phyloP scores from a whole-genome alignment of 2,329 filamentous ascomycete species.

The Xylariaceae sp. region DNA sequence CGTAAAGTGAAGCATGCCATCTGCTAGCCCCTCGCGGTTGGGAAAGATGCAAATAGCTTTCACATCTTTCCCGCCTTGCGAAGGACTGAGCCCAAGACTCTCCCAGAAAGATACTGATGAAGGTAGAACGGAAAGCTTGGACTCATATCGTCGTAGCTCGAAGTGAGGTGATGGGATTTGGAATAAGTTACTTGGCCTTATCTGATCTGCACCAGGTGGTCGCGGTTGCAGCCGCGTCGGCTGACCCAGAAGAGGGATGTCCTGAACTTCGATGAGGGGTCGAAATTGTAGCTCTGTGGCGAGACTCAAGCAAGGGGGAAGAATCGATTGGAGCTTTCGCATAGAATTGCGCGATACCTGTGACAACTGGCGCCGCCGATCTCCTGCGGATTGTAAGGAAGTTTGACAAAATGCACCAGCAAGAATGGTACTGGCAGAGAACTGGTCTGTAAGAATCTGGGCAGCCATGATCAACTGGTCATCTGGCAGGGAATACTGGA shows the following conservation, averaged over 20 bases:
- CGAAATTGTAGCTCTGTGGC: constrained; percentile 36
- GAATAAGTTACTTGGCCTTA: constrained; percentile 48
- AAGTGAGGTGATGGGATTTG: constrained; percentile 62
- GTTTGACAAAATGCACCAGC: constrained; percentile 16
- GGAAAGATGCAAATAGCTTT: constrained; percentile 65
- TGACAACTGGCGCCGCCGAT: constrained; percentile 33
- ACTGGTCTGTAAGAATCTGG: constrained; percentile 65
- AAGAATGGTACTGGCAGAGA: constrained; percentile 44
- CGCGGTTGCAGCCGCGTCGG: constrained; percentile 45
- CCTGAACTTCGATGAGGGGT: constrained; percentile 48
- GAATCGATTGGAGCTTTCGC: constrained; percentile 36
- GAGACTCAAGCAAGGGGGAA: constrained; percentile 37
- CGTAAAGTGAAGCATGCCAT: constrained; percentile 57
- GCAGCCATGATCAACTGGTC: constrained; percentile 59
- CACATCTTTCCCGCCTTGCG: constrained; percentile 64
- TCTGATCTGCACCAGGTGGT: constrained; percentile 37
- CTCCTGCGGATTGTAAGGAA: constrained; percentile 22
- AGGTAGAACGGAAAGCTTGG: constrained; percentile 64
- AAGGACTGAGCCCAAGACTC: constrained; percentile 65
- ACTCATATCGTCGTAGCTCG: constrained; percentile 62
- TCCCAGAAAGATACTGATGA: constrained; percentile 77
- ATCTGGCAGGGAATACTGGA: constrained; percentile 41
- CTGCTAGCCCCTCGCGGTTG: constrained; percentile 52
- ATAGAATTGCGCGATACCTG: constrained; percentile 39
- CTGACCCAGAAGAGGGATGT: constrained; percentile 46